Conservation (phyloP, 192 early-diverging fungal genomes). For the Radiomyces spectabilis region DNA sequence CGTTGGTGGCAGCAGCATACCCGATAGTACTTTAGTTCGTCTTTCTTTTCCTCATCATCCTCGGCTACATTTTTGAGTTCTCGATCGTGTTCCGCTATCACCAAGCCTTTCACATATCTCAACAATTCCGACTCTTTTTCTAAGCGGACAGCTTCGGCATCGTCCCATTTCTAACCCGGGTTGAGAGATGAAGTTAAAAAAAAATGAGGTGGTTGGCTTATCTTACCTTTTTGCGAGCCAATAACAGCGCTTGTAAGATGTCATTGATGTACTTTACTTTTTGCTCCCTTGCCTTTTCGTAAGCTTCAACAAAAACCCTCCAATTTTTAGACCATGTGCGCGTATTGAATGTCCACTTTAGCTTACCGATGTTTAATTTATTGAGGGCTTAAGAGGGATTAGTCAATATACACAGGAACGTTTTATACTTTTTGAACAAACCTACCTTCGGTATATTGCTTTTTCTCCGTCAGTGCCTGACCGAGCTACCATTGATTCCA, state of each 20-base stretch:
- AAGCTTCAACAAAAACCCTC: constrained; percentile 39
- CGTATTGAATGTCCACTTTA: no score
- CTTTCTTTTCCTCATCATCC: constrained; percentile 16
- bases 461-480: constrained; percentile 26
- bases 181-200: no score
- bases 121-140: constrained; percentile 51
- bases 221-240: constrained; percentile 49
- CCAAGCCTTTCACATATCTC: constrained; percentile 52
- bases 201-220: no score
- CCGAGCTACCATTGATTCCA: no score
- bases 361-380: constrained; percentile 34
- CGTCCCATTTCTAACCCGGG: constrained; percentile 71
- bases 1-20: constrained; percentile 5
- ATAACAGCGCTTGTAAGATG: constrained; percentile 48
- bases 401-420: no score
- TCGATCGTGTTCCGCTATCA: constrained; percentile 51
- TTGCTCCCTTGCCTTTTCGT: constrained; percentile 50
- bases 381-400: no score
- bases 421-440: no score
- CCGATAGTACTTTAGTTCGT: constrained; percentile 13
- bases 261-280: constrained; percentile 54
- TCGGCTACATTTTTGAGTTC: constrained; percentile 10
- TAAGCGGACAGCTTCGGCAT: constrained; percentile 44
- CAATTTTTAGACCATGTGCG: no score
- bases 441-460: constrained; percentile 21